Evolutionary conservation across 345 rosid species (phyloP), one percentile per base, ranked within the genome.

Genomic region (Lenwebbia sp.): DNA sequence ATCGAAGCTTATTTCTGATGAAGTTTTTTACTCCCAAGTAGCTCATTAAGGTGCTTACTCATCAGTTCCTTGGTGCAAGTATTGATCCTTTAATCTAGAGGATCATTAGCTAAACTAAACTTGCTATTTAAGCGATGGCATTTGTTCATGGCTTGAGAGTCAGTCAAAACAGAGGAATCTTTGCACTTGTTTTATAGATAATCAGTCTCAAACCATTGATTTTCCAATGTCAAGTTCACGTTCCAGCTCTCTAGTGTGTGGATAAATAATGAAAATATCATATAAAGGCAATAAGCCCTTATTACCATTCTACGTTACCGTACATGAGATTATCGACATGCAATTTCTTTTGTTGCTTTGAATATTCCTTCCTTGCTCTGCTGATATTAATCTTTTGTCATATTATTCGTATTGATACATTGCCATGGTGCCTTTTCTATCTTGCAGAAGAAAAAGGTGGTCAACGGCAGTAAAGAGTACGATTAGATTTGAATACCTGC

Each of bases 401-500:
- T 53, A 3, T n/a, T 82, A 26, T 44, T 41, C 15, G 1, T 25
- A 11, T n/a, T 75, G 53, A 14, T 54, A 56, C 47, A 26, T 76
- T 83, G 1, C 25, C 37, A 53, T 55, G 76, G 65, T 13, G 30
- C 47, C 50, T 75, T 8, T 62, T 10, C 15, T 70, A 25, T 85
- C 51, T 74, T 76, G 65, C 89, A 91, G 93, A 74, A 84, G 74
- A 47, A 74, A 51, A 86, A 84, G n/a, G 56, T 47, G 84, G 74
- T 10, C 22, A 47, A 89, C 10, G 86, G 54, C 82, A 82, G n/a
- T 54, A 90, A 89, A 25, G 88, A 75, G 94, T 91, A 90, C 88
- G 92, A 70, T 89, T 89, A 88, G 91, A 78, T 8, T 10, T 50
- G 65, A 49, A 23, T 13, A 82, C 30, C 14, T 47, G 54, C 40